These are phyloP conservation scores for Daedaleopsis nitida DNA, from an alignment of 768 basidiomycete species.

Conservation along the genomic window DNA sequence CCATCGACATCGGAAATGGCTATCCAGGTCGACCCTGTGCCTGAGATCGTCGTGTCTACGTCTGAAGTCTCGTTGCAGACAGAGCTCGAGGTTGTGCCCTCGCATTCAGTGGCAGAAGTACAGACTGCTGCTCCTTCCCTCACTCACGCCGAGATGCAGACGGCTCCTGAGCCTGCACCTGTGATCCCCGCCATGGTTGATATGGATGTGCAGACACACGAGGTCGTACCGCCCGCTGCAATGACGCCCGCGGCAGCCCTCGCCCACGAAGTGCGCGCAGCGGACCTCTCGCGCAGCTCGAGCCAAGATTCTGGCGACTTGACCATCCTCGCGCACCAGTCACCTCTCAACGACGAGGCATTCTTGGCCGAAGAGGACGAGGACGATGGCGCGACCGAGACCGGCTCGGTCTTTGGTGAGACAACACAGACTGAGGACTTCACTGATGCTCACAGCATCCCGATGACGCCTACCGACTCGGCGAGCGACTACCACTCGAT, in stretches of 20 bases:
- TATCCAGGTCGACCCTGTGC: constrained; percentile 36
- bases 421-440: constrained; percentile 73
- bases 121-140: constrained; percentile 41
- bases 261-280: constrained; percentile 1
- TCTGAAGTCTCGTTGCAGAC: constrained; percentile 36
- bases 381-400: constrained; percentile 53
- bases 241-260: constrained; percentile 10
- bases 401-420: constrained; percentile 50
- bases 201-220: constrained; percentile 27
- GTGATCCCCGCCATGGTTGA: constrained; percentile 16
- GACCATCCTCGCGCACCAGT: constrained; percentile 26
- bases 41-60: constrained; percentile 17
- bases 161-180: constrained; percentile 9
- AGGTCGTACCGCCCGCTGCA: background rate
- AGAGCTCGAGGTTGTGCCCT: constrained; percentile 25
- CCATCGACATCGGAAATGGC: constrained; percentile 35
- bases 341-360: constrained; percentile 21
- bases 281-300: background rate
- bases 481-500: constrained; percentile 78
- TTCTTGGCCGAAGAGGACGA: constrained; percentile 38
- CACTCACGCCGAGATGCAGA: constrained; percentile 36
- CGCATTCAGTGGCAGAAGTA: constrained; percentile 49
- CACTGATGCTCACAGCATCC: constrained; percentile 71
- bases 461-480: constrained; percentile 64
- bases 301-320: constrained; percentile 33